These are phyloP conservation scores for Schizosaccharomyces versatilis DNA, from an alignment of 1,139 yeast genomes.

Conservation along the genomic window DNA sequence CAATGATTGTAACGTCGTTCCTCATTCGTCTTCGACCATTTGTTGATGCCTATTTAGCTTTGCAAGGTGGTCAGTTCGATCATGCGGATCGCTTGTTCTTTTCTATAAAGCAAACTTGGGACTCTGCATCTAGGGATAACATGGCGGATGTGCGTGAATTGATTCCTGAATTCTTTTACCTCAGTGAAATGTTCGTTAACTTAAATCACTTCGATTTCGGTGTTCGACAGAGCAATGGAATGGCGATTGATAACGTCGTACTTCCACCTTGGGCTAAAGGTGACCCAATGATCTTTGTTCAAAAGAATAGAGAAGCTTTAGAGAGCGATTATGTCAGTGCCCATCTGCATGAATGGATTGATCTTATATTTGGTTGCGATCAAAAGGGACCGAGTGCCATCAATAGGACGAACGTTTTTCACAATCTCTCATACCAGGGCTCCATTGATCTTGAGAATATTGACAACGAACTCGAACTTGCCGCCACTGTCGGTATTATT, in stretches of 20 bases:
- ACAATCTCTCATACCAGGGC: conserved; percentile 62
- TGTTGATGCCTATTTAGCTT: conserved; percentile 48
- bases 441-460: conserved; percentile 55
- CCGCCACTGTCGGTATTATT: conserved; percentile 60
- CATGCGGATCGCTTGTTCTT: conserved; percentile 65
- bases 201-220: conserved; percentile 50
- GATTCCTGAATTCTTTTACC: conserved; percentile 60
- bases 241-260: conserved; percentile 32
- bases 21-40: conserved; percentile 56
- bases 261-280: conserved; percentile 68
- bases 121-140: conserved; percentile 50
- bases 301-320: conserved; percentile 55
- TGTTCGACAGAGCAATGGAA: conserved; percentile 35
- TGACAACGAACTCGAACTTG: conserved; percentile 45
- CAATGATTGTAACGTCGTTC: conserved; percentile 71
- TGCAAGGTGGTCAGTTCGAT: conserved; percentile 75
- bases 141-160: conserved; percentile 73
- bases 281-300: conserved; percentile 49
- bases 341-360: conserved; percentile 62
- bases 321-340: conserved; percentile 62
- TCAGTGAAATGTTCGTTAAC: conserved; percentile 55
- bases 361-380: conserved; percentile 54
- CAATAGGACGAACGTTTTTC: conserved; percentile 48
- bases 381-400: conserved; percentile 54
- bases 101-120: conserved; percentile 55